Percentiles rank a stretch among this genome's conserved stretches.
Evolutionary conservation across 129 eudicot genomes (phyloP).

Genomic region (Apium graveolens): DNA sequence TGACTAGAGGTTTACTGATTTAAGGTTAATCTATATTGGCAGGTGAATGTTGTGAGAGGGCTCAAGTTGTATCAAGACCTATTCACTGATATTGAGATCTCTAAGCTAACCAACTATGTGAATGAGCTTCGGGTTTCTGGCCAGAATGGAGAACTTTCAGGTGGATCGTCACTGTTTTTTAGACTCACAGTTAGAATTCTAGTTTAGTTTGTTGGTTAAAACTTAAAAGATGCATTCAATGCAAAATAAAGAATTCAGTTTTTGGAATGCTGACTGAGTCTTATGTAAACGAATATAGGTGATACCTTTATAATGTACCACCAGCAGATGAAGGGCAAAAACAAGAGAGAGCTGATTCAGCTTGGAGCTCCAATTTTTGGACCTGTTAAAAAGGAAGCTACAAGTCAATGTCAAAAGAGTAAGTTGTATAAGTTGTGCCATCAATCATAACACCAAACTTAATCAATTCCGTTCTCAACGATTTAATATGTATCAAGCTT

Average conservation of each 20-base stretch:
- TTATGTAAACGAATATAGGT: constrained; percentile 32
- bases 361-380: constrained; percentile 90
- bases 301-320: constrained; percentile 80
- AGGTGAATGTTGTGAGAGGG: constrained; percentile 98
- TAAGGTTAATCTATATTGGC: constrained; percentile 13
- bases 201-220: not conserved
- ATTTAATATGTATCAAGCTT: not conserved
- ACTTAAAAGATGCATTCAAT: not conserved
- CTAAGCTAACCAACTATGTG: constrained; percentile 68
- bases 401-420: constrained; percentile 48
- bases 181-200: not conserved
- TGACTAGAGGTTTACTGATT: constrained; percentile 2
- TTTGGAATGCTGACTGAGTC: not conserved
- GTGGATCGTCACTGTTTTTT: constrained; percentile 17
- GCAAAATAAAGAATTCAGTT: not conserved
- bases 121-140: constrained; percentile 84
- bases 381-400: constrained; percentile 63
- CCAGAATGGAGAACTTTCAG: constrained; percentile 97
- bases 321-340: constrained; percentile 60
- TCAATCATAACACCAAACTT: not conserved
- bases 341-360: constrained; percentile 86
- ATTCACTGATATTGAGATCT: constrained; percentile 56
- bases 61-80: constrained; percentile 78
- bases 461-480: not conserved
- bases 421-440: constrained; percentile 11